Evolutionary conservation across 2,329 filamentous ascomycete species (phyloP), one percentile per base, ranked within the genome.

Genomic region (Ophiostoma australiae): DNA sequence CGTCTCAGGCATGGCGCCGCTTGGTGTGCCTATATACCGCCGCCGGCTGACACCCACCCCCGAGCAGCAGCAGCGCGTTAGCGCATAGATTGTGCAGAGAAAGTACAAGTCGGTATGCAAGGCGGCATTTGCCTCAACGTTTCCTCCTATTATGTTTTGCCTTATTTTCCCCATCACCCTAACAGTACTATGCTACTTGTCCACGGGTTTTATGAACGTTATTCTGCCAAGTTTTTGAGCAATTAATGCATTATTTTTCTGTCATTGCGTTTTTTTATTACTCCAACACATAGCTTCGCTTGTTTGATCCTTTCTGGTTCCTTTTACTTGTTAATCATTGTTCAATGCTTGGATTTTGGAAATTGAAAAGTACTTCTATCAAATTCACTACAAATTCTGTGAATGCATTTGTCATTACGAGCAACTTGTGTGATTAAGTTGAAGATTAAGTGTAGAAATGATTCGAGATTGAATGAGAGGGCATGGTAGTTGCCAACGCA

Each of bases 21-120:
- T 75, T 23, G 68, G 69, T n/a, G 70, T 70, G 63, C 74, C 74
- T 10, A 70, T 70, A 11, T 75, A 73, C 73, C 74, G 73, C 70
- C 73, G 76, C 66, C 79, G 84, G 35, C 75, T 85, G 73, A 85
- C 84, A 8, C 84, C 84, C 1, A 83, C 81, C 70, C 83, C 83
- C 4, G 83, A 85, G 76, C 81, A 84, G 78, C 72, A 73, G 71
- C 71, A 73, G 52, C 63, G 63, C 20, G 37, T 66, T 17, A 66
- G 35, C 15, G 33, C 35, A 23, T 66, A 1, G 65, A 37, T 23
- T 58, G 39, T 23, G 71, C 63, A 82, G 69, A 41, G 4, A 44
- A 58, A 27, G 69, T 69, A 33, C n/a, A 13, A 35, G 20, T 11
- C 1, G 20, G 35, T 35, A 20, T 27, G 8, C 44, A 20, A n/a